Conservation (phyloP, 805 yeast genomes). For the Ascoidea tarda region DNA sequence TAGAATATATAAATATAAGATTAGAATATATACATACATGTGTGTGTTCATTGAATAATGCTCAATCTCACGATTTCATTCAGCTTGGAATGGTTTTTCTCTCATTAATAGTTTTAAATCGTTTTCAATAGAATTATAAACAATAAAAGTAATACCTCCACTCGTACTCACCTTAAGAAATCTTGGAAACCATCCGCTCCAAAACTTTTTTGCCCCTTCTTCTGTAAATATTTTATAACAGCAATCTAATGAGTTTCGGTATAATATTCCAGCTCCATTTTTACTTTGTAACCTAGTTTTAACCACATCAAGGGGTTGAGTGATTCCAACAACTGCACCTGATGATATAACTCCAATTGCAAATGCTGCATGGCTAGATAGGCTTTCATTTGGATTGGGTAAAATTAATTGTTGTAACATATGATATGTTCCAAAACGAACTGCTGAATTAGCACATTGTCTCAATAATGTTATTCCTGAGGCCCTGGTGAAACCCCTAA, state of each 20-base stretch:
- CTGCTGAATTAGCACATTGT: slow-evolving; percentile 67
- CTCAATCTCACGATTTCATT: neutral
- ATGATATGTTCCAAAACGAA: slow-evolving; percentile 75
- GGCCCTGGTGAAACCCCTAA: slow-evolving; percentile 68
- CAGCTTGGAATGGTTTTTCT: neutral
- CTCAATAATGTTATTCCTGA: slow-evolving; percentile 69
- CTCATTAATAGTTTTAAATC: neutral
- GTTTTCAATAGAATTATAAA: neutral
- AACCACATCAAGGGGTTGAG: slow-evolving; percentile 83
- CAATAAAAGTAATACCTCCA: slow-evolving; percentile 20
- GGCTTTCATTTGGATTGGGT: slow-evolving; percentile 30
- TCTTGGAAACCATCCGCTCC: slow-evolving; percentile 54
- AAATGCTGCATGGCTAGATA: slow-evolving; percentile 18
- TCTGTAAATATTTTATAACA: slow-evolving; percentile 32
- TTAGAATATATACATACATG: neutral
- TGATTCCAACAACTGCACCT: slow-evolving; percentile 55
- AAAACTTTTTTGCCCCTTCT: slow-evolving; percentile 31
- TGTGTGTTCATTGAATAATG: neutral
- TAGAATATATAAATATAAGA: too few relatives aligned
- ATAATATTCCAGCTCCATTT: slow-evolving; percentile 35
- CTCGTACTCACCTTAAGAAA: slow-evolving; percentile 55
- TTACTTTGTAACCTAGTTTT: slow-evolving; percentile 80
- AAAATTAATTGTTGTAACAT: slow-evolving; percentile 57
- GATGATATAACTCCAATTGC: slow-evolving; percentile 37
- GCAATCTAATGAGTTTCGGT: slow-evolving; percentile 48